phyloP scores from a whole-genome alignment of 1,284 basidiomycete genomes.

The Cutaneotrichosporon curvatum region DNA sequence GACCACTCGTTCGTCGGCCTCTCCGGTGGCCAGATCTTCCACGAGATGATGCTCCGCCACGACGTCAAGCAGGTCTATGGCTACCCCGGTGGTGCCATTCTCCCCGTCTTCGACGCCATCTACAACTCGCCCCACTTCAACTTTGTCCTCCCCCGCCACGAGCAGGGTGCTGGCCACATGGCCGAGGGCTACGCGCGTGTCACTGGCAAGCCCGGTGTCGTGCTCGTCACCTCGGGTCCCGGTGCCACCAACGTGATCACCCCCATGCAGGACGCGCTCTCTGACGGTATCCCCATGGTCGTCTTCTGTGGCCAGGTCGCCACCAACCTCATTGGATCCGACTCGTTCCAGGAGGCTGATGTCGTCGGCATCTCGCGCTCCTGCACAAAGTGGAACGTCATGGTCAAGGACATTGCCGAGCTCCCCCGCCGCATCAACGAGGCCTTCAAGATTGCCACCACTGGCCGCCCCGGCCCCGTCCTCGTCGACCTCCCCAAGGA shows the following conservation, averaged over 20 bases:
- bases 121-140: conserved; percentile 93
- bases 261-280: conserved; percentile 94
- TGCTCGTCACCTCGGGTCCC: conserved; percentile 95
- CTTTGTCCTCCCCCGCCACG: conserved; percentile 91
- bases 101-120: conserved; percentile 98
- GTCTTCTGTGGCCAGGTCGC: conserved; percentile 98
- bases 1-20: conserved; percentile 71
- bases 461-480: conserved; percentile 92
- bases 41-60: conserved; percentile 99
- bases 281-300: conserved; percentile 88
- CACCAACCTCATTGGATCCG: conserved; percentile 93
- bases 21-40: conserved; percentile 95
- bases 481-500: conserved; percentile 98
- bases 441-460: conserved; percentile 98
- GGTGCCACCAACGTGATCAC: conserved; percentile 98
- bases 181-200: conserved; percentile 96
- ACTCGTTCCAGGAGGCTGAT: conserved; percentile 98
- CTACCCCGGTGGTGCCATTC: conserved; percentile 95
- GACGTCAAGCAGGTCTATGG: conserved; percentile 95
- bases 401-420: conserved; percentile 96
- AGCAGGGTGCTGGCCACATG: conserved; percentile 98
- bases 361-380: conserved; percentile 89
- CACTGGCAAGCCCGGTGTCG: conserved; percentile 95
- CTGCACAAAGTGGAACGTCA: conserved; percentile 99
- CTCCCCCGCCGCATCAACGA: conserved; percentile 94